phyloP scores from a whole-genome alignment of 805 yeast species.

The Blastobotrys mokoenaii region DNA sequence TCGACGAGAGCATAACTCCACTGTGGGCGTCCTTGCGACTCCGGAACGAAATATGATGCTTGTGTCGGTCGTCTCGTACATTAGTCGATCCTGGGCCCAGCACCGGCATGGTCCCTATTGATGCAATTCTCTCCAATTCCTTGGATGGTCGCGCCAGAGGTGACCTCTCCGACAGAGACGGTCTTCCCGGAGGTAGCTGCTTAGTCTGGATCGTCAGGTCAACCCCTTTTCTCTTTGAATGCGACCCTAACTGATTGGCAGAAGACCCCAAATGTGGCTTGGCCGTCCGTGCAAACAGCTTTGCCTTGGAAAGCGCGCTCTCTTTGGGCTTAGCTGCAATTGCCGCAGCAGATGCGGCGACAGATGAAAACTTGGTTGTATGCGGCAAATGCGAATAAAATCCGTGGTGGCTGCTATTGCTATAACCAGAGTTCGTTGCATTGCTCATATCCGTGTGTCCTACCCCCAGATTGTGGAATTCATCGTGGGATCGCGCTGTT shows the following conservation, averaged over 20 bases:
- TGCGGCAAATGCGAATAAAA: neutral
- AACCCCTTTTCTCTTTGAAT: constrained; percentile 8
- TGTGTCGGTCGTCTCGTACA: constrained; percentile 15
- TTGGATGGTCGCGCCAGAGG: constrained; percentile 28
- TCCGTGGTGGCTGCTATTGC: neutral
- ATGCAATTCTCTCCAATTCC: constrained; percentile 31
- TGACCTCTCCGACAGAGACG: constrained; percentile 21
- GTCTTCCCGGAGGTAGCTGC: constrained; percentile 19
- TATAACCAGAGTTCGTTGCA: neutral
- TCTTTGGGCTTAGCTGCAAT: constrained; percentile 21
- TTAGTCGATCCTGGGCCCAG: constrained; percentile 2
- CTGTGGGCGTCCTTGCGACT: constrained; percentile 32
- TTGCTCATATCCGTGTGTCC: neutral
- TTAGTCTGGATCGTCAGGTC: constrained; percentile 23
- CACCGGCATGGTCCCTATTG: constrained; percentile 21
- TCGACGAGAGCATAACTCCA: constrained; percentile 32
- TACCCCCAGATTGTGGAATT: neutral
- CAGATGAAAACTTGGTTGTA: constrained; percentile 6
- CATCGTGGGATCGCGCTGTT: neutral
- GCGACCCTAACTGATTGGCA: constrained; percentile 9
- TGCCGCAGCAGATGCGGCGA: constrained; percentile 28
- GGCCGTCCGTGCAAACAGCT: constrained; percentile 28
- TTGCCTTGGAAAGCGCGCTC: constrained; percentile 23
- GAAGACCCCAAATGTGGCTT: constrained; percentile 14
- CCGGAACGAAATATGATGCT: constrained; percentile 31